Evolutionary conservation across 768 basidiomycete genomes (phyloP).

Genomic region (Tricholoma saponaceum): DNA sequence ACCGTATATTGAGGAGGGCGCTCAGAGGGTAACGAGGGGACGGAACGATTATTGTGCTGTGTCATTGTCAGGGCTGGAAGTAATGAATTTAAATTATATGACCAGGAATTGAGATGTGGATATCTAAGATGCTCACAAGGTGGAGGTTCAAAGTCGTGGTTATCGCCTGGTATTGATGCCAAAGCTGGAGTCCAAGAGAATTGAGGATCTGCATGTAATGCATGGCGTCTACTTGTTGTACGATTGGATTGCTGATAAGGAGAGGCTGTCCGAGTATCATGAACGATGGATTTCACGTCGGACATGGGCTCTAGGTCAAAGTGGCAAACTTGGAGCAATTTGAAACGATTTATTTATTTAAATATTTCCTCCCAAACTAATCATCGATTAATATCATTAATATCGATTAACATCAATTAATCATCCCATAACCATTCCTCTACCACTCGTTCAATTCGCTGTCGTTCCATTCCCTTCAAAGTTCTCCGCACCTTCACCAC

Average conservation of each 20-base stretch:
- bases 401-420: not conserved
- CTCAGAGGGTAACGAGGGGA: constrained; percentile 41
- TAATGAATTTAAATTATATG: not conserved
- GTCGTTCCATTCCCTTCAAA: constrained; percentile 57
- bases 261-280: too few species aligned
- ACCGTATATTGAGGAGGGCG: constrained; percentile 29
- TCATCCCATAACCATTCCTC: constrained; percentile 64
- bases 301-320: too few species aligned
- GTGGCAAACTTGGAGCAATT: too few species aligned
- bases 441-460: constrained; percentile 62
- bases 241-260: too few species aligned
- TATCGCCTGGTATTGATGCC: constrained; percentile 15
- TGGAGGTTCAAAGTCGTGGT: constrained; percentile 8
- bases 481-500: constrained; percentile 58
- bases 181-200: constrained; percentile 12
- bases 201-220: constrained; percentile 10
- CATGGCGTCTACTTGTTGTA: constrained; percentile 11
- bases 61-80: constrained; percentile 24
- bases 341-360: too few species aligned
- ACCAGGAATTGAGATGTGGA: not conserved
- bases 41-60: constrained; percentile 45
- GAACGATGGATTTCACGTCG: constrained; percentile 19
- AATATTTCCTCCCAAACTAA: too few species aligned
- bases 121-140: constrained; percentile 17
- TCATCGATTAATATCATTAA: too few species aligned